A percentile compares a stretch with the other conserved stretches of the same genome.
These are phyloP conservation scores for Cyathus olla DNA, from an alignment of 1,284 basidiomycete species.

Conservation along the genomic window DNA sequence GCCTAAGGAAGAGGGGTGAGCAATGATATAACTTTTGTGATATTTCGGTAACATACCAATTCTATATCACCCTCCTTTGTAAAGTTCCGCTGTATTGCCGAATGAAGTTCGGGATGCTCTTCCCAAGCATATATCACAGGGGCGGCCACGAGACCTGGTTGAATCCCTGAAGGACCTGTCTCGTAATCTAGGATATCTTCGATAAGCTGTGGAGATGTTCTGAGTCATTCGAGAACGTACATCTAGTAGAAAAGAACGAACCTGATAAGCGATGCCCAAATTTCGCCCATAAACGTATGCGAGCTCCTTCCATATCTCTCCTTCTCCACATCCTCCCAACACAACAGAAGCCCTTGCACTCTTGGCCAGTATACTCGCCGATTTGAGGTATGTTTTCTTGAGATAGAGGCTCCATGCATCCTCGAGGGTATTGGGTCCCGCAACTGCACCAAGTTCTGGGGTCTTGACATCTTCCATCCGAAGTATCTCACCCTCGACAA, in stretches of 20 bases:
- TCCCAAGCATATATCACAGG: constrained; percentile 97
- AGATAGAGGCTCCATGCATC: constrained; percentile 89
- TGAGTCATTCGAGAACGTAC: constrained; percentile 5
- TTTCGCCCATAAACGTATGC: constrained; percentile 78
- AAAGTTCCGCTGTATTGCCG: constrained; percentile 90
- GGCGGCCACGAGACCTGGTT: constrained; percentile 90
- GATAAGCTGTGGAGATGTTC: constrained; percentile 71
- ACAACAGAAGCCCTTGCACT: constrained; percentile 91
- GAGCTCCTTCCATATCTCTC: constrained; percentile 89
- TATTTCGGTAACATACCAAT: neutral
- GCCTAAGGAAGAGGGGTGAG: constrained; percentile 59
- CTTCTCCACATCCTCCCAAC: constrained; percentile 86
- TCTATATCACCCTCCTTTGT: constrained; percentile 63
- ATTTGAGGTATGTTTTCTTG: constrained; percentile 96
- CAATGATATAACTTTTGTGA: no score
- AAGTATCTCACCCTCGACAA: constrained; percentile 97
- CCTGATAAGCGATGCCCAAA: constrained; percentile 93
- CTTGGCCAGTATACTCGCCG: constrained; percentile 96
- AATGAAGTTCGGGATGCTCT: constrained; percentile 85
- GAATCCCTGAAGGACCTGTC: constrained; percentile 60
- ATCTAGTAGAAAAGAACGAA: constrained; percentile 47
- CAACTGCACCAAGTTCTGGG: constrained; percentile 33
- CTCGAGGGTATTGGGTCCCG: constrained; percentile 37
- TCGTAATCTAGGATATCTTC: constrained; percentile 95
- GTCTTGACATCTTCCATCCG: constrained; percentile 74